Evolutionary conservation across 805 yeast genomes (phyloP), one percentile per base, ranked within the genome.

Genomic region (Candida endomychidarum): DNA sequence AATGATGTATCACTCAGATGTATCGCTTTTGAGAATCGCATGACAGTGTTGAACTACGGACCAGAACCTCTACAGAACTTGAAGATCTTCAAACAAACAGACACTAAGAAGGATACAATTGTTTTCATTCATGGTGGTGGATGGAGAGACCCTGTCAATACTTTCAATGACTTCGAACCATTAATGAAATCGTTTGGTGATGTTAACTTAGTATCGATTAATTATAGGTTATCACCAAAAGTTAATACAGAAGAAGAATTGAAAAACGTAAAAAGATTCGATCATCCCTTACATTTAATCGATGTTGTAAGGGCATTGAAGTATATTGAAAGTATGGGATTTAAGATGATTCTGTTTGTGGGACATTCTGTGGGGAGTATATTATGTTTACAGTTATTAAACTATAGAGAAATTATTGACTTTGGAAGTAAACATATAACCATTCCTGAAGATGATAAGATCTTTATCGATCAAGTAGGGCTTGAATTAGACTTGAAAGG

Each of bases 311-410:
- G 35, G 0, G 84, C 78, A 0, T 48, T 84, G 5, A 49, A 53
- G 25, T 43, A 50, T 5, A 48, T 75, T 11, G 27, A 51, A 8
- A 17, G 52, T 12, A 41, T 52, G 18, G 23, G 37, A 2, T 15
- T 49, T 9, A 25, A 22, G 23, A 34, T 45, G 4, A 21, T 57
- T n/a, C 60, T 50, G 53, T 11, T 67, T 0, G 65, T 77, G 8
- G 96, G 96, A 0, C 96, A 87, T 61, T 83, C 93, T 1, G 93
- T 80, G 4, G 96, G 96, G 2, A 86, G 90, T 1, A 79, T 85
- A 1, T 53, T 85, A 34, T 63, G 73, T 4, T 64, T 80, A 24
- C 90, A 84, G 50, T 47, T 75, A n/a, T 48, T 75, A 8, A 61
- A 65, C 37, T 53, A 43, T 37, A 38, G 28, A 12, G 45, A 51